Base-by-base conservation (phyloP, 176 grass and related monocot species). In the Ampelocalamus luodianensis region DNA sequence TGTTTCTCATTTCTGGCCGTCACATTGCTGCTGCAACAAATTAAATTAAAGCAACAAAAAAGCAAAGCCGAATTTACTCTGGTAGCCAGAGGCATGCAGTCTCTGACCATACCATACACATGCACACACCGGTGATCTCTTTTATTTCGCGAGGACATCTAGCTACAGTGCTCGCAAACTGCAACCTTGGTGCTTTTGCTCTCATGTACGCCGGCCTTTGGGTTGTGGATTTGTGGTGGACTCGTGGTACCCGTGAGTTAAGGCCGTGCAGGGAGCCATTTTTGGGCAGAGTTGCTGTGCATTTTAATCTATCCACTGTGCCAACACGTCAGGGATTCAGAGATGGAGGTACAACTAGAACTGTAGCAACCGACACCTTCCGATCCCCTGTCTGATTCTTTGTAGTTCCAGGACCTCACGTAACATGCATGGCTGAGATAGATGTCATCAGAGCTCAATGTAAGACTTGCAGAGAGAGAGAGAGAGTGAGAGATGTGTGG, bases 111-210 rank as follows among this genome's bases (percentile, higher is more conserved):
- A 12, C 61, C 7, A n/a, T 69, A 10, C 38, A 12, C 39, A 82
- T 81, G 18, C 45, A 79, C 78, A 79, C 53, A 74, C 54, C 56
- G 76, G 87, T 89, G 83, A 70, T 82, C 53, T 1, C 6, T 54
- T 8, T 10, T 36, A 23, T 24, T 6, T 12, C 17, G 36, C 0
- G 18, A 86, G 88, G 83, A 86, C 88, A 20, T 55, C 13, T 55
- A 86, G 78, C 78, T 64, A 86, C 88, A 90, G 83, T 77, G 72
- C 72, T 78, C 83, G 0, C 8, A 90, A 90, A 90, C 83, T 11
- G 88, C 83, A 90, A 85, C 36, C 76, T 79, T 55, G 32, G 12
- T 1, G 76, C 69, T 80, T 80, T 85, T 32, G 48, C 38, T 32
- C 75, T 55, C 82, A 81, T 53, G 44, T 45, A 44, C 42, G 42